Percentiles rank a stretch among this genome's conserved stretches.
These are phyloP conservation scores for Lolium rigidum DNA, from an alignment of 176 grass and related monocot genomes.

Conservation along the genomic window DNA sequence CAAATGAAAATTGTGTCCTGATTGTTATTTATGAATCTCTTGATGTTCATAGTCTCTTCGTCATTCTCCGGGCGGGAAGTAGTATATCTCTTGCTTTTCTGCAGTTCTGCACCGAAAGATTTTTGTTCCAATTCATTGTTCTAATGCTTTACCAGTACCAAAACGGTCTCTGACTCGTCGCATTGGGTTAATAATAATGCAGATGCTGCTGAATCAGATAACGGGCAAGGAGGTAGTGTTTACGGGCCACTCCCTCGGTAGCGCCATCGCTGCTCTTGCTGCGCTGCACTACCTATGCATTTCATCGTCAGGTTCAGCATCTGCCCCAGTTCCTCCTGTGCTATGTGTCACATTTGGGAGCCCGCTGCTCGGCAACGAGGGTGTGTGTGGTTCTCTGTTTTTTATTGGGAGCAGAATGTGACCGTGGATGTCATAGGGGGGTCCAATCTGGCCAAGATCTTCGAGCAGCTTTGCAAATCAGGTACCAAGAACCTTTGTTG, in stretches of 20 bases:
- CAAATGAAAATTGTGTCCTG: background rate
- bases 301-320: slow-evolving; percentile 48
- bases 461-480: slow-evolving; percentile 86
- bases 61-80: background rate
- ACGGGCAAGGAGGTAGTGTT: slow-evolving; percentile 81
- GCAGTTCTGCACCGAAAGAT: background rate
- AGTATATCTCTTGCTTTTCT: background rate
- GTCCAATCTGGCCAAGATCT: slow-evolving; percentile 92
- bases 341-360: slow-evolving; percentile 86
- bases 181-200: slow-evolving; percentile 17
- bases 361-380: slow-evolving; percentile 72
- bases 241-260: slow-evolving; percentile 86
- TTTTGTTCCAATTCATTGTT: background rate
- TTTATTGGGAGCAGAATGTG: slow-evolving; percentile 60
- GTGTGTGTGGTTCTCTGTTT: background rate
- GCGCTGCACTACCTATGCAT: slow-evolving; percentile 80
- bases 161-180: background rate
- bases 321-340: slow-evolving; percentile 46
- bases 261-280: slow-evolving; percentile 62
- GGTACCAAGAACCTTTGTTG: too few species aligned
- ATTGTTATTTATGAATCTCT: slow-evolving; percentile 24
- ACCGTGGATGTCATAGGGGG: slow-evolving; percentile 89
- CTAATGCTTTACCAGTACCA: background rate
- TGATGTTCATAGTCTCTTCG: background rate
- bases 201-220: slow-evolving; percentile 75